Base-by-base conservation (phyloP, 164 flowering plant genomes). In the Liquidambar formosana region DNA sequence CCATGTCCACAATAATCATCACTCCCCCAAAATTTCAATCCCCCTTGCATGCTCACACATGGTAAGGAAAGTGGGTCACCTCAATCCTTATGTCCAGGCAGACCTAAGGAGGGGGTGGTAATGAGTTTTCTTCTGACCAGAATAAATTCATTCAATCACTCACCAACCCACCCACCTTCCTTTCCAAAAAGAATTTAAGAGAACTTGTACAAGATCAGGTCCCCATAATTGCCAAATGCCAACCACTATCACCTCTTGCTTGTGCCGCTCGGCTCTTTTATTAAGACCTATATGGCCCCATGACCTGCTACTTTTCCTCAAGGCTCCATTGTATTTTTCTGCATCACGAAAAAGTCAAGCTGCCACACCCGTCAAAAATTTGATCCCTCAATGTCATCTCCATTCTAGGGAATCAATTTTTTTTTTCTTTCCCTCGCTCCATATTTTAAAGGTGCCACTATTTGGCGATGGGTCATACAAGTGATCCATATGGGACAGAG, bases 91-190 rank as follows among this genome's bases (percentile, higher is more conserved):
- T 33, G 44, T 57, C 25, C 63, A 22, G 16, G 10, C 22, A 22
- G 51, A 57, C 38, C 13, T 26, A 15, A 9, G 51, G 28, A 21
- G 52, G 41, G 12, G 52, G 41, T 6, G 66, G 38, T 48, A 69
- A 58, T 58, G 26, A 58, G 69, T 45, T 57, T 65, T 63, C 14
- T 33, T n/a, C n/a, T n/a, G n/a, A n/a, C n/a, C n/a, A 6, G 16
- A 49, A 72, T 21, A 65, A 66, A 72, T 53, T 62, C 53, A 46
- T 38, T 64, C 61, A 52, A 44, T 72, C 51, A 66, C 43, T 4
- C 44, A 63, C 28, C 75, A 59, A 41, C 75, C 58, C 75, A 59
- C 51, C 75, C 58, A 59, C 49, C 57, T 51, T 66, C 49, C 57
- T 51, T 66, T 60, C 38, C 12, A 14, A 60, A 5, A 51, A 48